phyloP scores from a whole-genome alignment of 1,284 basidiomycete species.

The Ustilago sp. region DNA sequence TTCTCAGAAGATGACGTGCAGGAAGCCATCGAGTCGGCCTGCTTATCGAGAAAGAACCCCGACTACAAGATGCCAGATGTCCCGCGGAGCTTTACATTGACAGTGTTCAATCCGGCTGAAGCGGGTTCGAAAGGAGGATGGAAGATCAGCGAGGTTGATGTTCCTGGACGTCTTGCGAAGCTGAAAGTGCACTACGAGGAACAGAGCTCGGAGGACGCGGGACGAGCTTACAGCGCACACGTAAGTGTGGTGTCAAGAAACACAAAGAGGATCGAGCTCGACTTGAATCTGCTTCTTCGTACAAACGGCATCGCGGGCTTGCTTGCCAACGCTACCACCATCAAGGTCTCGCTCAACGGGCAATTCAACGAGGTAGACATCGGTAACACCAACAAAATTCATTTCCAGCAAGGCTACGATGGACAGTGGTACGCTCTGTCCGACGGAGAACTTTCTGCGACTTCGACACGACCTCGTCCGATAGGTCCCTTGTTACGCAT shows the following conservation, averaged over 20 bases:
- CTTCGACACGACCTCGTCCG: slow-evolving; percentile 13
- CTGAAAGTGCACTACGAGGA: slow-evolving; percentile 27
- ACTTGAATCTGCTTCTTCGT: slow-evolving; percentile 8
- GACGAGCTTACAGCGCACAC: not conserved
- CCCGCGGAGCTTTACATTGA: slow-evolving; percentile 75
- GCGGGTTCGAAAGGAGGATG: slow-evolving; percentile 78
- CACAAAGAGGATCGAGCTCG: slow-evolving; percentile 19
- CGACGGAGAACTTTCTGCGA: not conserved
- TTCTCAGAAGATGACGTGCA: slow-evolving; percentile 74
- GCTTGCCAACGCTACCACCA: not conserved
- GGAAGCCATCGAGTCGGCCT: slow-evolving; percentile 70
- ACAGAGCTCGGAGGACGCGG: not conserved
- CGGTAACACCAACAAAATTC: not conserved
- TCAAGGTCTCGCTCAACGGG: slow-evolving; percentile 10
- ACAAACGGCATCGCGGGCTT: not conserved
- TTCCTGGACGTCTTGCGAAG: slow-evolving; percentile 73
- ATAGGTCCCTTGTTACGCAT: slow-evolving; percentile 42
- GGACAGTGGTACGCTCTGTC: slow-evolving; percentile 1
- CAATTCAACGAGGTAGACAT: not conserved
- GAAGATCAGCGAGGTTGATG: slow-evolving; percentile 73
- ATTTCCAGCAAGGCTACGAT: slow-evolving; percentile 7
- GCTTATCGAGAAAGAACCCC: slow-evolving; percentile 17
- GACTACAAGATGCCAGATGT: slow-evolving; percentile 32
- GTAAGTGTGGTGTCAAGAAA: slow-evolving; percentile 11
- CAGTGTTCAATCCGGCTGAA: slow-evolving; percentile 76